phyloP scores from a whole-genome alignment of 1,284 basidiomycete genomes.

The Ustilago xerochloae region DNA sequence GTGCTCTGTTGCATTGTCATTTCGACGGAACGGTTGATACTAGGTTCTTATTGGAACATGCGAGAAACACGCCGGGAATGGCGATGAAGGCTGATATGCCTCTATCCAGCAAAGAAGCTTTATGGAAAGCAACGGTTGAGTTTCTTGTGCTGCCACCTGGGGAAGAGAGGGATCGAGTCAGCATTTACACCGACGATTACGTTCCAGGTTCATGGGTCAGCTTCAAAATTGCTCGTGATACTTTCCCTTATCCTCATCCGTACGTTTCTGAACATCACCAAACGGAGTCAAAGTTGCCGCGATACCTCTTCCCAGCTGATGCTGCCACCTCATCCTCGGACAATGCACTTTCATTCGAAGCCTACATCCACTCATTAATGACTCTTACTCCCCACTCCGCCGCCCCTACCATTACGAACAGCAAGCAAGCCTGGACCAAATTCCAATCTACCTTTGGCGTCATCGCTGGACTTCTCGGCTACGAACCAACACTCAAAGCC shows the following conservation, averaged over 20 bases:
- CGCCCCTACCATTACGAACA: conserved; percentile 28
- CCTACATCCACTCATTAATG: conserved; percentile 52
- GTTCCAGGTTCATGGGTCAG: conserved; percentile 47
- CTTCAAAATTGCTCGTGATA: conserved; percentile 22
- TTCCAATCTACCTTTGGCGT: conserved; percentile 58
- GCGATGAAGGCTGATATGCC: conserved; percentile 42
- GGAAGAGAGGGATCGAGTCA: conserved; percentile 10
- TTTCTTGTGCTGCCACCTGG: conserved; percentile 33
- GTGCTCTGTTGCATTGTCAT: conserved; percentile 56
- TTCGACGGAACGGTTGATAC: conserved; percentile 60
- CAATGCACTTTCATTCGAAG: conserved; percentile 38
- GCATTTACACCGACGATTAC: conserved; percentile 42
- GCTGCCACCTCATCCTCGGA: not conserved
- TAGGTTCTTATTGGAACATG: conserved; percentile 41
- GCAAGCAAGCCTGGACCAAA: conserved; percentile 57
- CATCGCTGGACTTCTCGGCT: conserved; percentile 63
- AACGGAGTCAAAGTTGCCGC: conserved; percentile 10
- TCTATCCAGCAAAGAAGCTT: conserved; percentile 16
- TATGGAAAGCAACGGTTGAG: conserved; percentile 45
- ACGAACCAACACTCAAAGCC: conserved; percentile 73
- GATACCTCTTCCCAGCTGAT: conserved; percentile 8
- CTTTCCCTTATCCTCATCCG: conserved; percentile 43
- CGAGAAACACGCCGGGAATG: conserved; percentile 29
- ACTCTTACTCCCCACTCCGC: conserved; percentile 50
- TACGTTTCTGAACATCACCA: conserved; percentile 20